Percentiles rank a stretch among this genome's conserved stretches.
These are phyloP conservation scores for Zygnema circumcarinatum DNA, from an alignment of 139 green algal genomes.

Conservation along the genomic window DNA sequence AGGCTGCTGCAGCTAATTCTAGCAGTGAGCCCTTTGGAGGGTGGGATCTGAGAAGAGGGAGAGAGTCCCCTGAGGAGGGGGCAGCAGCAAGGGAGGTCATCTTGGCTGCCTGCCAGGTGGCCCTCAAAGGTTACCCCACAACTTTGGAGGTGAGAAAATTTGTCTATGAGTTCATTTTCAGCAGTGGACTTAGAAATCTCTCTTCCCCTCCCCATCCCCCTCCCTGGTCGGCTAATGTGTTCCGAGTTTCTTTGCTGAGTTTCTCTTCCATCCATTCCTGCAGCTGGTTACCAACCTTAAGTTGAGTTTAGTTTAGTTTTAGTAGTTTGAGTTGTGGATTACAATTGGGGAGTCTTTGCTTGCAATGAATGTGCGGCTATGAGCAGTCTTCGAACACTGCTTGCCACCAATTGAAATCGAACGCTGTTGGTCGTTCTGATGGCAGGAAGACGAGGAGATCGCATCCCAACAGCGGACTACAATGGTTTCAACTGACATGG, in stretches of 20 bases:
- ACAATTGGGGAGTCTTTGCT: no score
- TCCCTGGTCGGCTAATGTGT: background rate
- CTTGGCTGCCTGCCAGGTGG: conserved; percentile 21
- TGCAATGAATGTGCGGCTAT: no score
- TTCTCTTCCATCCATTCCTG: background rate
- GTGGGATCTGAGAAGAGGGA: no score
- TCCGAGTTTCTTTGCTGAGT: background rate
- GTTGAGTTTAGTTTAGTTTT: background rate
- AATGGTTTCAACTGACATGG: background rate
- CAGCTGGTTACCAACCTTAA: background rate
- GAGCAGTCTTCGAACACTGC: no score
- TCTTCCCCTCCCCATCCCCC: background rate
- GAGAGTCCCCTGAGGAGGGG: conserved; percentile 25
- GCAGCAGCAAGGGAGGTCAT: conserved; percentile 19
- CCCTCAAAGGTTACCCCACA: background rate
- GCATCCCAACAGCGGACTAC: background rate
- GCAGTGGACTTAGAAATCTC: background rate
- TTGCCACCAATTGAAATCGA: no score
- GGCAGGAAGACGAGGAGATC: conserved; percentile 32
- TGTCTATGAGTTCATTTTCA: background rate
- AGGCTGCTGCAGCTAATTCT: no score
- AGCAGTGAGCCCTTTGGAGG: no score
- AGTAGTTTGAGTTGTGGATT: background rate
- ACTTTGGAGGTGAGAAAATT: background rate
- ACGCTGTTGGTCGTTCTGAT: no score